Base-by-base conservation (phyloP, 768 basidiomycete species). In the Amanita jacksonii region DNA sequence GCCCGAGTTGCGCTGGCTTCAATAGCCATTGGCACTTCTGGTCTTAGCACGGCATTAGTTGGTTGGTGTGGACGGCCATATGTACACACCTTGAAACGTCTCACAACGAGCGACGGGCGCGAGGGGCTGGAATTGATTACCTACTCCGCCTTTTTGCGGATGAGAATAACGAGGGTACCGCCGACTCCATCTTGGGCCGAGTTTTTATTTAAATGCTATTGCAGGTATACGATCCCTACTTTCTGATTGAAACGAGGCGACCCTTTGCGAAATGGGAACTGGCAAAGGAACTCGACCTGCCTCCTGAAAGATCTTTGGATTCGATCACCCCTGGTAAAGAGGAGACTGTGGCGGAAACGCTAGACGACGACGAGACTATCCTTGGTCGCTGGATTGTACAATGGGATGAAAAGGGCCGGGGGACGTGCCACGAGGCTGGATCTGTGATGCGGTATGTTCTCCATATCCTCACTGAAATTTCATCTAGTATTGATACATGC, bases 251-350 rank as follows among this genome's bases (percentile, higher is more conserved):
- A 38, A 78, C 81, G 0, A 64, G 60, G 45, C 72, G 86, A 25
- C 76, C 81, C 1, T 81, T 89, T 51, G 84, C 87, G 9, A 86
- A 77, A 49, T 90, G 85, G 86, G 81, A 86, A 56, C 73, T 90
- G 19, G 77, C 81, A 18, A 58, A 66, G 33, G 63, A 54, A 18
- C 64, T 87, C 23, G 58, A 68, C 38, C 62, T 81, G 0, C 68
- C 75, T 5, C 56, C 65, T 2, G 59, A 61, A 35, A 61, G 60
- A 20, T 57, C 54, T 32, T 57, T 62, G 1, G 35, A 38, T 10
- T 45, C 43, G 10, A 20, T 37, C 36, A 30, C 15, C 8, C 25
- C 27, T 1, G 79, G 78, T 3, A 53, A 63, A 46, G 79, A 86
- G 52, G 86, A 90, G 61, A 87, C 87, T 1, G 72, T 89, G 1